These are phyloP conservation scores for Cylindrotheca fusiformis DNA, from an alignment of 108 stramenopile species.

Conservation along the genomic window DNA sequence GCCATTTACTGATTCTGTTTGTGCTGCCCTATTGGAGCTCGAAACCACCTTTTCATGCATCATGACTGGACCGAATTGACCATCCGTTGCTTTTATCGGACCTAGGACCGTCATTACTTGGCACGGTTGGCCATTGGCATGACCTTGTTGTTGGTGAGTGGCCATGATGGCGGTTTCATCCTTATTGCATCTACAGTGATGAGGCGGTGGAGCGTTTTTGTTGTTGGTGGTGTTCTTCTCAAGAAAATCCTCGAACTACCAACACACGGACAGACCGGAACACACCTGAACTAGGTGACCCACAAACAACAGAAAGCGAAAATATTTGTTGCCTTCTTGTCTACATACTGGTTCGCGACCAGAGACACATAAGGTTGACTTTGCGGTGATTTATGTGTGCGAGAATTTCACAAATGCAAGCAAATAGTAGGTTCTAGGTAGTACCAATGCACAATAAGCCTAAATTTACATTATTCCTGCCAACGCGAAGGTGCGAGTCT, in stretches of 20 bases:
- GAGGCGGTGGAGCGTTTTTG: no score
- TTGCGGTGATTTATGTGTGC: background rate
- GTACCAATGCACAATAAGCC: no score
- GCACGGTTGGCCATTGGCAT: background rate
- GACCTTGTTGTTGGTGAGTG: background rate
- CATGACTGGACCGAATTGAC: background rate
- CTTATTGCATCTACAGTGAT: no score
- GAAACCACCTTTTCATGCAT: background rate
- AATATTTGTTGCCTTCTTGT: no score
- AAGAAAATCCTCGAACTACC: no score
- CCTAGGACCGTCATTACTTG: background rate
- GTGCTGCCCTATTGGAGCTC: background rate
- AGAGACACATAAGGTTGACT: background rate
- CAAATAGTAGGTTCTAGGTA: background rate
- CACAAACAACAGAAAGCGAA: no score
- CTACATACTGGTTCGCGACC: no score
- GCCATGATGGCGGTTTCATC: no score
- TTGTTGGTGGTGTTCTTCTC: no score
- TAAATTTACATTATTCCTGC: background rate
- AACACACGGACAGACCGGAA: no score
- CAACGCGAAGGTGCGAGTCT: background rate
- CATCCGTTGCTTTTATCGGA: background rate
- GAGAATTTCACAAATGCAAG: background rate
- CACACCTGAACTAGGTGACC: no score
- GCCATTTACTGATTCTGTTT: background rate